Evolutionary conservation across 1,284 basidiomycete species (phyloP).

Genomic region (Clitocybe nebularis): DNA sequence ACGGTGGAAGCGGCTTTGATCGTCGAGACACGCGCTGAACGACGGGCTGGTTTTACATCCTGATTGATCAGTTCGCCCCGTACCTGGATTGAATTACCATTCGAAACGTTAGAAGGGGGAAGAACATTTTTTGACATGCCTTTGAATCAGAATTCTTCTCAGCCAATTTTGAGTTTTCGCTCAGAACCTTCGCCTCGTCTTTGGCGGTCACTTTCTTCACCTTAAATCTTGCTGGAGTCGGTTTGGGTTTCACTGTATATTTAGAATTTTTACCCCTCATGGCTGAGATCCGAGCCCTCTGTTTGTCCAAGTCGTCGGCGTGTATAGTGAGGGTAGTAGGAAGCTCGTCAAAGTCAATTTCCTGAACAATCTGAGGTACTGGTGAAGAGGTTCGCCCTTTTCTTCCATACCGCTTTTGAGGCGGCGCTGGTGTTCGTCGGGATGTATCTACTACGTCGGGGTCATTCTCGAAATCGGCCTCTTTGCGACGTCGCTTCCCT

Average conservation of each 20-base stretch:
- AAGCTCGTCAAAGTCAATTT: conserved; percentile 10
- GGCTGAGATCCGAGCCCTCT: conserved; percentile 7
- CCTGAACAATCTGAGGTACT: background rate
- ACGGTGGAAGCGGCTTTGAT: too few relatives aligned
- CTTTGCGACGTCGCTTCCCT: conserved; percentile 11
- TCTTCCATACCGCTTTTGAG: conserved; percentile 12
- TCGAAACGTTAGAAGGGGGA: too few relatives aligned
- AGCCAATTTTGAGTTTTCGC: too few relatives aligned
- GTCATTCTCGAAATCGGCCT: background rate
- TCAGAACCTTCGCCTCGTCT: background rate
- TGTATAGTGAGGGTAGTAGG: conserved; percentile 8
- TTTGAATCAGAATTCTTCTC: too few relatives aligned
- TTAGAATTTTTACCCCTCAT: conserved; percentile 17
- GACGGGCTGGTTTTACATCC: conserved; percentile 11
- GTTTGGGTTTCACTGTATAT: background rate
- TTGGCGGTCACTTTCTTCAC: background rate
- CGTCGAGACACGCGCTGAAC: conserved; percentile 15
- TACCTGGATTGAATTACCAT: background rate
- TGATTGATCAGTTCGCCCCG: background rate
- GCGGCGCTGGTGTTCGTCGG: background rate
- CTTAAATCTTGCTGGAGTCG: background rate
- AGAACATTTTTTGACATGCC: too few relatives aligned
- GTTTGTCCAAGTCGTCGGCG: too few relatives aligned
- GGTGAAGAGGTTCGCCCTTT: conserved; percentile 15
- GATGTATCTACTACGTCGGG: background rate